Evolutionary conservation across 2,329 filamentous ascomycete species (phyloP).

Genomic region (Chaetomium olivaceum): DNA sequence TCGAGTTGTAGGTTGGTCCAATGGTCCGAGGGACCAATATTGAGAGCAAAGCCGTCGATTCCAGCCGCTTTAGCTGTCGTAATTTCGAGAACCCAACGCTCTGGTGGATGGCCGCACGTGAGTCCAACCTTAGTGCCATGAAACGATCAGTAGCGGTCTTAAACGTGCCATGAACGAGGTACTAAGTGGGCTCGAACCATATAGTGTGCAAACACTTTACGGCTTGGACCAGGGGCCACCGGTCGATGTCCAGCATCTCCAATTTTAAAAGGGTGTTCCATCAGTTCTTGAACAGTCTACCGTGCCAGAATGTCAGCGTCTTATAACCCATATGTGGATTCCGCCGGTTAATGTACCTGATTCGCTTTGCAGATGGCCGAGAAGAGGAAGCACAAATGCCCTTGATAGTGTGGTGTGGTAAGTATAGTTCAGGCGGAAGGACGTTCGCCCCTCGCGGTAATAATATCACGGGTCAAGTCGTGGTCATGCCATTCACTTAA

Average conservation of each 20-base stretch:
- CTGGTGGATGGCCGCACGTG: conserved; percentile 35
- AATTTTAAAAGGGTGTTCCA: conserved; percentile 14
- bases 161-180: neutral
- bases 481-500: neutral
- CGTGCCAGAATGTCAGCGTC: neutral
- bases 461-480: neutral
- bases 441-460: neutral
- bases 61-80: conserved; percentile 40
- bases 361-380: no score
- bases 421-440: neutral
- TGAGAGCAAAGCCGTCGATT: conserved; percentile 47
- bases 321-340: neutral
- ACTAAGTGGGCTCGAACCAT: conserved; percentile 25
- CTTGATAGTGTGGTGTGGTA: neutral
- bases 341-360: no score
- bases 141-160: neutral
- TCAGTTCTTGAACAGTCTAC: neutral
- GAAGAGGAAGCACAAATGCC: neutral
- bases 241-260: neutral
- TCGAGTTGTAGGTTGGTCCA: conserved; percentile 39
- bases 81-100: conserved; percentile 41
- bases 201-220: conserved; percentile 35
- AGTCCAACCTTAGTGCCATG: conserved; percentile 36
- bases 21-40: conserved; percentile 40
- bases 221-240: conserved; percentile 10